phyloP scores from a whole-genome alignment of 1,284 basidiomycete species.

The Trichosporon coremiiforme region DNA sequence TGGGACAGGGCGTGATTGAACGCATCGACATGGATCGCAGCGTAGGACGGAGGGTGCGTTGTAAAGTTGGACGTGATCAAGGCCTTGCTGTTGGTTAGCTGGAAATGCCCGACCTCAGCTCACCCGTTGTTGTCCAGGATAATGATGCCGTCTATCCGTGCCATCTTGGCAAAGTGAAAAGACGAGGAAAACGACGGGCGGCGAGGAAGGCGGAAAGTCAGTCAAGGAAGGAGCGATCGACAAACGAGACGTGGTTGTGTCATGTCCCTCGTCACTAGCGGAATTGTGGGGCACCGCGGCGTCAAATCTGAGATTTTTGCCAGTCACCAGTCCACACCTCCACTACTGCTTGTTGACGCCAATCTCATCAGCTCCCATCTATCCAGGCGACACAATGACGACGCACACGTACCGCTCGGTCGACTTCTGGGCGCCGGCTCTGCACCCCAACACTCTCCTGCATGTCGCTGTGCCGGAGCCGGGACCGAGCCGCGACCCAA shows the following conservation, averaged over 20 bases:
- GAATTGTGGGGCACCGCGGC: not conserved
- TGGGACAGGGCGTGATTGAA: conserved; percentile 72
- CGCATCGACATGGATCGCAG: conserved; percentile 81
- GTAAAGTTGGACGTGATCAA: conserved; percentile 91
- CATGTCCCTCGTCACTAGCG: conserved; percentile 8
- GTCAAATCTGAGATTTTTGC: conserved; percentile 10
- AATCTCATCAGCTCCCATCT: not conserved
- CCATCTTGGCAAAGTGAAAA: conserved; percentile 37
- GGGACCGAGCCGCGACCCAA: conserved; percentile 38
- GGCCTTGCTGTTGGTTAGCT: conserved; percentile 64
- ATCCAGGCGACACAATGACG: conserved; percentile 23
- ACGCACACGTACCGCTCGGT: conserved; percentile 33
- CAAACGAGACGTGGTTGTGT: conserved; percentile 11
- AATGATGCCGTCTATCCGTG: conserved; percentile 80
- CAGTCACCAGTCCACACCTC: conserved; percentile 2
- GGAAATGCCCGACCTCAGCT: conserved; percentile 41
- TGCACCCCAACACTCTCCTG: conserved; percentile 52
- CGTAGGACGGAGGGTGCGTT: conserved; percentile 72
- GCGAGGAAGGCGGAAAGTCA: not conserved
- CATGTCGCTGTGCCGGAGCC: conserved; percentile 48
- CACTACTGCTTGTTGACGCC: conserved; percentile 3
- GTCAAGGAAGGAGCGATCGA: conserved; percentile 7
- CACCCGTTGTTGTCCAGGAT: conserved; percentile 79
- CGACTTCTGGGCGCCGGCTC: conserved; percentile 52
- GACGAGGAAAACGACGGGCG: not conserved